Evolutionary conservation across 371 early-diverging fungal species (phyloP).

Genomic region (Mortierella sp.): DNA sequence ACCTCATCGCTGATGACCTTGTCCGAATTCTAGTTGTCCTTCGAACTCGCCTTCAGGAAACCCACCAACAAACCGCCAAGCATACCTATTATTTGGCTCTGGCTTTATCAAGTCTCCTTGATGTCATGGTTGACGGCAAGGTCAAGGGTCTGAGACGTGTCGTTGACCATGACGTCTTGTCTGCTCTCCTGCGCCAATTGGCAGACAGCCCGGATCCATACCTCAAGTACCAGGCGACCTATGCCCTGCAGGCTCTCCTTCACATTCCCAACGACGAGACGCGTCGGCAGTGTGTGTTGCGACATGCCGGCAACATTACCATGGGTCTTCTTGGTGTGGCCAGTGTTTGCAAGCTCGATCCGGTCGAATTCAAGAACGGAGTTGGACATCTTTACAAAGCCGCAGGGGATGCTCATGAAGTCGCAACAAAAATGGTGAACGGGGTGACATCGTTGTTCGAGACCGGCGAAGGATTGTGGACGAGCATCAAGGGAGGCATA

Average conservation of each 20-base stretch:
- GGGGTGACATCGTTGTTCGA: neutral
- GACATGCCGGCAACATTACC: neutral
- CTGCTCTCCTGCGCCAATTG: neutral
- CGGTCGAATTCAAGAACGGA: neutral
- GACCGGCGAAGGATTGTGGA: neutral
- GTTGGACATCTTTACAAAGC: neutral
- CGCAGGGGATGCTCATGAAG: neutral
- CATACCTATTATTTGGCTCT: neutral
- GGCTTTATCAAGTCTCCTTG: neutral
- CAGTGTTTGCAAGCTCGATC: neutral
- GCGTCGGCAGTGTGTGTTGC: neutral
- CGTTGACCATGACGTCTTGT: neutral
- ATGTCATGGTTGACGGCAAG: neutral
- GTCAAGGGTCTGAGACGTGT: neutral
- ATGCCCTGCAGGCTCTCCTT: neutral
- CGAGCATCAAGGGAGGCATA: neutral
- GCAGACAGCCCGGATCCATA: neutral
- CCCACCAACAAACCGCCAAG: neutral
- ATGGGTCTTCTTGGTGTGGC: neutral
- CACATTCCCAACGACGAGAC: neutral
- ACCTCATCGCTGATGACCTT: neutral
- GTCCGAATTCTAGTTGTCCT: neutral
- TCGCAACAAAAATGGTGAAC: neutral
- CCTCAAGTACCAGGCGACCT: neutral
- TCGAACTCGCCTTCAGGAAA: neutral